A percentile compares a stretch with the other conserved stretches of the same genome.
These are phyloP conservation scores for Tricharina praecox DNA, from an alignment of 495 filamentous ascomycete genomes.

Conservation along the genomic window DNA sequence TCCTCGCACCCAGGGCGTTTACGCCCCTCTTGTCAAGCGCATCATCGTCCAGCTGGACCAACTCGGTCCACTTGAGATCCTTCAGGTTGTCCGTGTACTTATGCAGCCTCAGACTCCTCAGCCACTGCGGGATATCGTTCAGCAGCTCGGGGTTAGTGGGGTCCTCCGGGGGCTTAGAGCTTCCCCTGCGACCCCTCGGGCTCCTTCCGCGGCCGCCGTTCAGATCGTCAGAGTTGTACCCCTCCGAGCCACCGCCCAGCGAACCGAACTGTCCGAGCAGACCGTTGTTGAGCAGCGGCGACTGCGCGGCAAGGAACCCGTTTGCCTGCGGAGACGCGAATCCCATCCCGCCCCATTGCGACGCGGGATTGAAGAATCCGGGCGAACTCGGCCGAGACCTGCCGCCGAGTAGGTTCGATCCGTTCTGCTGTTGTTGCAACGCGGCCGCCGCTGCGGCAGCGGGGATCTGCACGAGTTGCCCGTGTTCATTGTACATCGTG, in stretches of 20 bases:
- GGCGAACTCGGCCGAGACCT: slow-evolving; percentile 89
- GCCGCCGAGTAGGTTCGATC: slow-evolving; percentile 43
- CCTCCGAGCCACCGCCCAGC: slow-evolving; percentile 48
- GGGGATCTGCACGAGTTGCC: slow-evolving; percentile 81
- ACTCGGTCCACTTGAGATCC: slow-evolving; percentile 88
- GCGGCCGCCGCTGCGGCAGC: slow-evolving; percentile 68
- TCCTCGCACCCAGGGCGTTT: slow-evolving; percentile 81
- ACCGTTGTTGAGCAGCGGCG: slow-evolving; percentile 56
- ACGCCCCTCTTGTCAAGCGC: slow-evolving; percentile 85
- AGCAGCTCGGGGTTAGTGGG: slow-evolving; percentile 80
- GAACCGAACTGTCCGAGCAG: slow-evolving; percentile 56
- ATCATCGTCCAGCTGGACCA: slow-evolving; percentile 83
- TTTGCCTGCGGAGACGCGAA: slow-evolving; percentile 90
- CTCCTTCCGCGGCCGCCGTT: slow-evolving; percentile 85
- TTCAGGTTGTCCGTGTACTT: slow-evolving; percentile 99
- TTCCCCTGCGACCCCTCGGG: slow-evolving; percentile 80
- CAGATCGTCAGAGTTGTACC: slow-evolving; percentile 88
- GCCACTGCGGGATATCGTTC: slow-evolving; percentile 91
- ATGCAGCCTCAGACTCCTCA: slow-evolving; percentile 84
- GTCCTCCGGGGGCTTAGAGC: slow-evolving; percentile 93
- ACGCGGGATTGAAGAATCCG: slow-evolving; percentile 56
- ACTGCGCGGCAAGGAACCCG: slow-evolving; percentile 80
- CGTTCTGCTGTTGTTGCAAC: slow-evolving; percentile 56
- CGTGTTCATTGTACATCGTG: slow-evolving; percentile 78
- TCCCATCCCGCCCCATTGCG: slow-evolving; percentile 45